Percentiles rank a stretch among this genome's conserved stretches.
Conservation (phyloP, 164 flowering plant genomes). For the Kingdonia uniflora region DNA sequence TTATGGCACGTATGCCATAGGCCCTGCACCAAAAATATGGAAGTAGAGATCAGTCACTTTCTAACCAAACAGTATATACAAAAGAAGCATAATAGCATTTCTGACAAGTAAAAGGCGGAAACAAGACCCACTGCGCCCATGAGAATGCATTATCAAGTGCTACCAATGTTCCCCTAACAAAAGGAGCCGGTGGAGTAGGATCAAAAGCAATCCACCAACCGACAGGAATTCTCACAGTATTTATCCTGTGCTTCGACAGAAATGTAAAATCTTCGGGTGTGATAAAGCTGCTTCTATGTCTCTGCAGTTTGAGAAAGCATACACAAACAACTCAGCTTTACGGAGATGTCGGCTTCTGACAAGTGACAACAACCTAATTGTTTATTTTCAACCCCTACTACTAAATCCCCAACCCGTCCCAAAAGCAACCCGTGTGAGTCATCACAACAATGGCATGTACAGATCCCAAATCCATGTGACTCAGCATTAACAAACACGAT, state of each 20-base stretch:
- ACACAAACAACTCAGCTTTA: neutral
- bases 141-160: slow-evolving; percentile 81
- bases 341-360: slow-evolving; percentile 1
- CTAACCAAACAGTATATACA: neutral
- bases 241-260: slow-evolving; percentile 56
- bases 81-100: neutral
- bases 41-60: neutral
- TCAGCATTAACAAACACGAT: no score
- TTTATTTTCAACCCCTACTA: neutral
- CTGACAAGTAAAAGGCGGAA: slow-evolving; percentile 10
- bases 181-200: slow-evolving; percentile 81
- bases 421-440: no score
- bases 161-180: slow-evolving; percentile 57
- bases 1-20: slow-evolving; percentile 61
- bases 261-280: slow-evolving; percentile 52
- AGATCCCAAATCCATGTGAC: no score
- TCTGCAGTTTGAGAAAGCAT: slow-evolving; percentile 34
- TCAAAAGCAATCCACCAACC: slow-evolving; percentile 96
- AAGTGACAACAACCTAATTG: neutral
- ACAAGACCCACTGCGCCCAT: slow-evolving; percentile 78
- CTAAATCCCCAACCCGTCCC: no score
- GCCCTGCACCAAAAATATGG: slow-evolving; percentile 36
- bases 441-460: no score
- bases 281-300: slow-evolving; percentile 49
- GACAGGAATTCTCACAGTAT: slow-evolving; percentile 84